Base-by-base conservation (phyloP, 2,329 filamentous ascomycete species). In the Sordariomycetes sp. region DNA sequence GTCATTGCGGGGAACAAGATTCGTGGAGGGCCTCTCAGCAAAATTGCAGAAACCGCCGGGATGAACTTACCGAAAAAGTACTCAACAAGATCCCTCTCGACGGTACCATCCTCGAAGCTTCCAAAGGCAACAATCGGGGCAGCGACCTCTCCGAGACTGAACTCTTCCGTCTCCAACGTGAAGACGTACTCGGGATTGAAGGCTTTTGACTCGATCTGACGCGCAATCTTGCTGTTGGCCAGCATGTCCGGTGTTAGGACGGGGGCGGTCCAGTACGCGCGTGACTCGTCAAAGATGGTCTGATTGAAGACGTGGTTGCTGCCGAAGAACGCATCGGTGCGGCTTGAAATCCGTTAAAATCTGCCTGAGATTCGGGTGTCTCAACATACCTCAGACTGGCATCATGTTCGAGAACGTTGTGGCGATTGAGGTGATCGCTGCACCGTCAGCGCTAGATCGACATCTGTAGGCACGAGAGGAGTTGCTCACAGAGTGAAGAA, bases 231-330 rank as follows among this genome's bases (percentile, higher is more conserved):
- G 42, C 58, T 57, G 38, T 66, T 64, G 36, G 68, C 68, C 3
- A 65, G 46, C 49, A 60, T 59, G 4, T 59, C 36, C 2, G 60
- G 47, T 16, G 57, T 50, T 20, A 74, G 44, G 14, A 54, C 48
- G 4, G 56, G 46, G 0, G 37, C 51, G 0, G 59, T 66, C 64
- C 67, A 75, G 50, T 64, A 73, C 5, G 43, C 37, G 25, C 43
- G 53, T 1, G 60, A 61, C 36, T 60, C 48, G 33, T 65, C 58
- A 46, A 73, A 75, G 40, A 72, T 47, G 3, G 57, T 62, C 34
- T 64, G 51, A 49, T 75, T 71, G 55, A 75, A 75, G 36, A 62
- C 36, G 42, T 68, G 59, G 42, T 66, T 66, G 47, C 66, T 64
- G 16, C 69, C 70, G 34, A 70, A 61, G 54, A 52, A 65, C 8